phyloP scores from a whole-genome alignment of 2,329 filamentous ascomycete genomes.

The Periconia sp. region DNA sequence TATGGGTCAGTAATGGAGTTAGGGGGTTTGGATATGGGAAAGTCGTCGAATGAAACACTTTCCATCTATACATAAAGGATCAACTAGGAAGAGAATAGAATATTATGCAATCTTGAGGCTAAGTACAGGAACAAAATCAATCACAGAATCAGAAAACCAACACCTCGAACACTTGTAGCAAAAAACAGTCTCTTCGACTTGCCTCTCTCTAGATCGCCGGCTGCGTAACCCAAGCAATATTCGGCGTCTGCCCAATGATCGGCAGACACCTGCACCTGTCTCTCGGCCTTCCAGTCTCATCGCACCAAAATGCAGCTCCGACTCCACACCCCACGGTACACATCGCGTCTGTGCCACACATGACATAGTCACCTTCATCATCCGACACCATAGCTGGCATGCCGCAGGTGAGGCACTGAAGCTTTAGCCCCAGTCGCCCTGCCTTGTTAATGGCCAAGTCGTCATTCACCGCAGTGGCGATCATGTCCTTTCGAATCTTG shows the following conservation, averaged over 20 bases:
- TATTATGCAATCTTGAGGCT: no score
- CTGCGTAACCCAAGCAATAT: background rate
- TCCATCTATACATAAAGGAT: no score
- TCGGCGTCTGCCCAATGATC: slow-evolving; percentile 5
- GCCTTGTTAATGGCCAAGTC: slow-evolving; percentile 10
- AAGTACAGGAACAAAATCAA: no score
- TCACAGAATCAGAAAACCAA: no score
- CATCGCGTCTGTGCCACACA: slow-evolving; percentile 12
- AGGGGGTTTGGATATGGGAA: slow-evolving; percentile 68
- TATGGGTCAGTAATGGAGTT: slow-evolving; percentile 89
- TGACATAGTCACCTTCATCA: slow-evolving; percentile 17
- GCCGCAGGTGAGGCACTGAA: slow-evolving; percentile 7
- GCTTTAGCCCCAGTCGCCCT: slow-evolving; percentile 6
- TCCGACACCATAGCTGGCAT: slow-evolving; percentile 10
- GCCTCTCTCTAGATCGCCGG: background rate
- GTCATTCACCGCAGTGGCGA: slow-evolving; percentile 1
- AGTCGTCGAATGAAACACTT: slow-evolving; percentile 26
- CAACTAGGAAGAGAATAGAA: no score
- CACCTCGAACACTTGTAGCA: no score
- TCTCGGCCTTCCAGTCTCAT: background rate
- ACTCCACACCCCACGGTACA: slow-evolving; percentile 14
- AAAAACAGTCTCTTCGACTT: background rate
- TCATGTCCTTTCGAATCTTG: slow-evolving; percentile 4
- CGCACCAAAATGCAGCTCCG: slow-evolving; percentile 3
- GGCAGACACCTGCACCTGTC: slow-evolving; percentile 8